phyloP scores from a whole-genome alignment of 352 stramenopile genomes.

The Globisporangium megalacanthum region DNA sequence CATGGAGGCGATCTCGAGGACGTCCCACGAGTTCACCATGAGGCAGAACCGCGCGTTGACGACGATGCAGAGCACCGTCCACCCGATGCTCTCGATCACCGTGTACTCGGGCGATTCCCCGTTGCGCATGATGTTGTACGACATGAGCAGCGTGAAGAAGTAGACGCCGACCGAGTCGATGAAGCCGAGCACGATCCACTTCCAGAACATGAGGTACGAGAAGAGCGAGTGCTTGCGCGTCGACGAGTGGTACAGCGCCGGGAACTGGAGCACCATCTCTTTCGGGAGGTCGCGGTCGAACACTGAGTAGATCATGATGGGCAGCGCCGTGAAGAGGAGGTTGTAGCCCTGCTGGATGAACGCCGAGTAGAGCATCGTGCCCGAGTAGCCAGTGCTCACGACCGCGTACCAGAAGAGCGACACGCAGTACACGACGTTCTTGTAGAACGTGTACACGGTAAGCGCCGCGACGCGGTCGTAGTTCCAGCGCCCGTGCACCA shows the following conservation, averaged over 20 bases:
- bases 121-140: slow-evolving; percentile 54
- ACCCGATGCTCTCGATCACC: slow-evolving; percentile 57
- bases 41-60: slow-evolving; percentile 75
- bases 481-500: slow-evolving; percentile 84
- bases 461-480: slow-evolving; percentile 85
- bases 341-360: slow-evolving; percentile 93
- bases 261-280: slow-evolving; percentile 54
- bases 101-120: slow-evolving; percentile 55
- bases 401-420: slow-evolving; percentile 89
- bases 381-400: slow-evolving; percentile 89
- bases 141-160: slow-evolving; percentile 39
- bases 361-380: slow-evolving; percentile 80
- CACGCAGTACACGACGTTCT: slow-evolving; percentile 90
- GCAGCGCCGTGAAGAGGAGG: slow-evolving; percentile 92
- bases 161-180: slow-evolving; percentile 77
- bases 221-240: slow-evolving; percentile 58
- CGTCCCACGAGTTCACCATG: slow-evolving; percentile 80
- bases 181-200: slow-evolving; percentile 75
- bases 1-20: slow-evolving; percentile 52
- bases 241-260: slow-evolving; percentile 59
- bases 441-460: slow-evolving; percentile 89
- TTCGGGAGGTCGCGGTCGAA: slow-evolving; percentile 78
- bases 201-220: slow-evolving; percentile 82
- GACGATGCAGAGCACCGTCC: slow-evolving; percentile 74
- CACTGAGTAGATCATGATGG: slow-evolving; percentile 86